Evolutionary conservation across 2,329 filamentous ascomycete genomes (phyloP), one percentile per base, ranked within the genome.

Genomic region (Pseudogymnoascus sp.): DNA sequence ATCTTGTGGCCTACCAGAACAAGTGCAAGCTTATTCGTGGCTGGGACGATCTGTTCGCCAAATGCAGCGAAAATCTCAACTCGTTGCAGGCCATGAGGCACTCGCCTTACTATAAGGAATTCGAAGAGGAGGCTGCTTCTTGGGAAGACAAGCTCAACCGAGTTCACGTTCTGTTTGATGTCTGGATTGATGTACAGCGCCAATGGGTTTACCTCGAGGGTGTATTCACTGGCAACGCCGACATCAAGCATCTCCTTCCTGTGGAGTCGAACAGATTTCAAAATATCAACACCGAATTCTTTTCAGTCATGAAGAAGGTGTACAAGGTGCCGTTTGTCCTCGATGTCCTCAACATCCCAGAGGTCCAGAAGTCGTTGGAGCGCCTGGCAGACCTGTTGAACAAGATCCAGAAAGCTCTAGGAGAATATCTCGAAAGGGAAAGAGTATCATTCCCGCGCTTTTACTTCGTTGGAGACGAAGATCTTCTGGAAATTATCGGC

Each of bases 161-260:
- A 50, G 92, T 99, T 2, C 94, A 99, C 72, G 91, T 99, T 14
- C 82, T 99, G 8, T 99, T 99, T 70, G 94, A 99, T 73, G 92
- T 99, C 14, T 99, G 95, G 95, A 99, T 99, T 69, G 95, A 99
- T 75, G 95, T 99, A n/a, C 94, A 99, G 74, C 88, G 95, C 64
- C 94, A 99, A 77, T 99, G 94, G 94, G 94, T 99, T 6, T 99
- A 99, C 73, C 84, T 99, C 4, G 95, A 99, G 76, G 94, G 94
- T 67, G 94, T 99, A 35, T 99, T 99, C 73, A 97, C 93, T 1
- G 94, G 94, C 63, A 99, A 99, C 71, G 93, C 91, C 38, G 94
- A 99, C 71, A 99, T 99, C 79, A 99, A 97, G 76, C 93, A 97
- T 73, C 80, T 99, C 59, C 83, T 99, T 20, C 95, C 95, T 4